Percentiles rank a stretch among this genome's conserved stretches.
phyloP scores from a whole-genome alignment of 2,329 filamentous ascomycete species.

The Proliferodiscus dingleyae region DNA sequence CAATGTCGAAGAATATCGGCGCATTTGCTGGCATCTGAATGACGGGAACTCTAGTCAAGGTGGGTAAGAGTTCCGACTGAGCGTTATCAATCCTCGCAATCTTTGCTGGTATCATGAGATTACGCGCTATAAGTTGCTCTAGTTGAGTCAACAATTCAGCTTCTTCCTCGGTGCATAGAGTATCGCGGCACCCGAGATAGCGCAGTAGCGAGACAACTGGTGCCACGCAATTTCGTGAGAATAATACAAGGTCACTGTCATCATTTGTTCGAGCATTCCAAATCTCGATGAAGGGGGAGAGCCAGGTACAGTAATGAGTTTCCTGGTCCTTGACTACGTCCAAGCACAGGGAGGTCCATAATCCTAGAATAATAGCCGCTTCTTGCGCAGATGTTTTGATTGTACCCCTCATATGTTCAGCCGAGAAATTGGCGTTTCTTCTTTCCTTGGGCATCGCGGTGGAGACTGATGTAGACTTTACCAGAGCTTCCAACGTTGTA shows the following conservation, averaged over 20 bases:
- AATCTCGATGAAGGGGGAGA: conserved; percentile 28
- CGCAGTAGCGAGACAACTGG: conserved; percentile 27
- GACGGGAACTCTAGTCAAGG: conserved; percentile 23
- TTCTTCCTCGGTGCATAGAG: not conserved
- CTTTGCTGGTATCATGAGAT: conserved; percentile 33
- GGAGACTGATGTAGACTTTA: conserved; percentile 14
- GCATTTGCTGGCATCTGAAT: conserved; percentile 32
- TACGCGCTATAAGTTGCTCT: conserved; percentile 31
- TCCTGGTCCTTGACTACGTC: conserved; percentile 6
- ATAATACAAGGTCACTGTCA: conserved; percentile 21
- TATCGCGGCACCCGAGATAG: conserved; percentile 5
- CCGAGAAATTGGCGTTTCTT: conserved; percentile 19
- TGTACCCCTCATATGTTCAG: conserved; percentile 30
- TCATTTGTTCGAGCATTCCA: conserved; percentile 25
- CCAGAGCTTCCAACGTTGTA: conserved; percentile 18
- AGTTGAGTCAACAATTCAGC: conserved; percentile 20
- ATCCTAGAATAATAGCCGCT: conserved; percentile 27
- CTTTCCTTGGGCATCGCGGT: conserved; percentile 5
- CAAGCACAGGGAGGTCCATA: conserved; percentile 28
- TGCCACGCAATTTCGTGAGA: conserved; percentile 31
- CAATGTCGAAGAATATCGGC: conserved; percentile 41
- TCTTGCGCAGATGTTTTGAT: conserved; percentile 27
- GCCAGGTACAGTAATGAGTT: conserved; percentile 12
- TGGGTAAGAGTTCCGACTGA: conserved; percentile 20
- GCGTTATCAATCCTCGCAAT: conserved; percentile 10